phyloP scores from a whole-genome alignment of 176 grass and related monocot species.

The Elaeis guineensis region DNA sequence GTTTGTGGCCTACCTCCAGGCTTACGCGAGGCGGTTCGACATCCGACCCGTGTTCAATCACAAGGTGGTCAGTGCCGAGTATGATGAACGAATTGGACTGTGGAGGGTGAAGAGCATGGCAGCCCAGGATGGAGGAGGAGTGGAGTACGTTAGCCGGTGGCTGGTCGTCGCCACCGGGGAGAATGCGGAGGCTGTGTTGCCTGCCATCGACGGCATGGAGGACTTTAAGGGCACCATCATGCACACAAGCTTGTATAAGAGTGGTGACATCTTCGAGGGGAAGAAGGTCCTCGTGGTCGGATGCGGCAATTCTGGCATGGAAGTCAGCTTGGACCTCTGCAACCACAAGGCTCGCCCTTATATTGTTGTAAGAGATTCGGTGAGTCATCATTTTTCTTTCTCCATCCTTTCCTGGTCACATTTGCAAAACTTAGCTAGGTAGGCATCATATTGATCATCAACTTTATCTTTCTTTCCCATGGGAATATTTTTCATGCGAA shows the following conservation, averaged over 20 bases:
- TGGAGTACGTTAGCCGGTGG: slow-evolving; percentile 60
- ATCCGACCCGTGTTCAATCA: slow-evolving; percentile 58
- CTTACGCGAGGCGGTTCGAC: slow-evolving; percentile 53
- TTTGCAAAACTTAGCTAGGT: neutral
- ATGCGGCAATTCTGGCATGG: slow-evolving; percentile 95
- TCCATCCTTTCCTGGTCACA: slow-evolving; percentile 19
- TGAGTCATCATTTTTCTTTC: slow-evolving; percentile 36
- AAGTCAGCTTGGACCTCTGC: slow-evolving; percentile 94
- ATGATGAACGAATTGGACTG: slow-evolving; percentile 30
- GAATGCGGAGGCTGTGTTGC: slow-evolving; percentile 74
- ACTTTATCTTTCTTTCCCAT: no score
- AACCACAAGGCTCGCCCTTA: slow-evolving; percentile 63
- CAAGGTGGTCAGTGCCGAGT: slow-evolving; percentile 55
- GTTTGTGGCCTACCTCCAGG: slow-evolving; percentile 76
- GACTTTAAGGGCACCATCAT: slow-evolving; percentile 46
- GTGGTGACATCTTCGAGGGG: slow-evolving; percentile 40
- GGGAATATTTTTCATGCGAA: no score
- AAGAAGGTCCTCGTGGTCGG: slow-evolving; percentile 80
- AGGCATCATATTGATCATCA: no score
- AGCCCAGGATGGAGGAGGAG: slow-evolving; percentile 14
- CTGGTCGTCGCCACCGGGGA: slow-evolving; percentile 86
- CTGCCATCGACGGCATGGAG: slow-evolving; percentile 56
- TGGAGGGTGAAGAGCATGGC: slow-evolving; percentile 38
- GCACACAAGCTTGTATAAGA: slow-evolving; percentile 81
- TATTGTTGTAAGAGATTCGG: slow-evolving; percentile 82